Evolutionary conservation across 1,284 basidiomycete species (phyloP), one percentile per base, ranked within the genome.

Genomic region (Golubevia sp.): DNA sequence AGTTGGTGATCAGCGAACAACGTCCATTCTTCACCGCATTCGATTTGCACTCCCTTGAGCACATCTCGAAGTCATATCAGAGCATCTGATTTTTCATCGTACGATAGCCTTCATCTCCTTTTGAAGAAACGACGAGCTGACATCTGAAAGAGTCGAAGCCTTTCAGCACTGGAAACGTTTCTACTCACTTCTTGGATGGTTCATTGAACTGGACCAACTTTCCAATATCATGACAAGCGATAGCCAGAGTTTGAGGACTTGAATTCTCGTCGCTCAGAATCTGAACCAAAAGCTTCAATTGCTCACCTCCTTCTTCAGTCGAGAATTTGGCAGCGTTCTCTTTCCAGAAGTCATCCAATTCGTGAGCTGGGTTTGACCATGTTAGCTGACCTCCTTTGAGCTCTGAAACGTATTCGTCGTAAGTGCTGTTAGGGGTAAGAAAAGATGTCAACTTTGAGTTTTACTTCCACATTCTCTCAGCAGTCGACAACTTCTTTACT

Each of bases 311-410:
- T 18, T n/a, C 26, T 5, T 34, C 55, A 23, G 11, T 20, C 27
- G 25, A 25, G 66, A 97, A 85, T 79, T 90, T 93, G 4, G 85
- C 85, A 0, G 91, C 93, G 79, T 99, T 98, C 85, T 96, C 93
- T 79, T 92, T 93, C 96, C 96, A 99, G 85, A 99, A 99, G 58
- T 94, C 90, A 63, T 98, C 96, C 5, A 92, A 93, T 79, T 94
- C 92, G 81, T 99, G 97, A 20, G 94, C 92, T 3, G 96, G 95
- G 49, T 71, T 77, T 4, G 93, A 91, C 92, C 94, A 98, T 3
- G 92, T 91, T 13, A 99, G 86, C 81, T 94, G 92, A 1, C 95
- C 95, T 1, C 92, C 93, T 26, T 90, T 86, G 20, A 99, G 86
- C 84, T 99, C 96, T 0, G 93, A 94, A 5, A 88, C 89, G 82